A percentile compares a stretch with the other conserved stretches of the same genome.
phyloP scores from a whole-genome alignment of 352 stramenopile species.

The Phytopythium ostracodes region DNA sequence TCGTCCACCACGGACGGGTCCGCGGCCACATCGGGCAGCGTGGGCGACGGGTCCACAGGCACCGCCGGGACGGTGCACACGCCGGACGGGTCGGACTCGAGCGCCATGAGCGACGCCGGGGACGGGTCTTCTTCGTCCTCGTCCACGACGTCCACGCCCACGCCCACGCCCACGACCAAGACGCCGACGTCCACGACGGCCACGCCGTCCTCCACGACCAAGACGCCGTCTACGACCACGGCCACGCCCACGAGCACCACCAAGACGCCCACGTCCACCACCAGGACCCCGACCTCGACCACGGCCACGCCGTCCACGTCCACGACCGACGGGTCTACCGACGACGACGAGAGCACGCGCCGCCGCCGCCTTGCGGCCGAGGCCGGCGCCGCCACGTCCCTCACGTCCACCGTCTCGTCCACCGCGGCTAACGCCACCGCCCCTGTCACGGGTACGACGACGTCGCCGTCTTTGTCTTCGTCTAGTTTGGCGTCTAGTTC shows the following conservation, averaged over 20 bases:
- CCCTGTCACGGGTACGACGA: neutral
- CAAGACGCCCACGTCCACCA: conserved; percentile 15
- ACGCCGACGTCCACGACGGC: conserved; percentile 22
- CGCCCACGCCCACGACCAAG: conserved; percentile 12
- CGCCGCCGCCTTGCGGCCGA: conserved; percentile 17
- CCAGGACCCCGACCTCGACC: conserved; percentile 6
- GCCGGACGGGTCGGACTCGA: conserved; percentile 1
- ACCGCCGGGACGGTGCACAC: conserved; percentile 2
- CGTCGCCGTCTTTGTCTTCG: no score
- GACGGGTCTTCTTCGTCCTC: conserved; percentile 6
- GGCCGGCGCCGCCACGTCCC: conserved; percentile 10
- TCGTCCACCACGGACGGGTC: conserved; percentile 8
- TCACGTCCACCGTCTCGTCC: conserved; percentile 6
- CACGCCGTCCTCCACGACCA: conserved; percentile 19
- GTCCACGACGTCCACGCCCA: conserved; percentile 4
- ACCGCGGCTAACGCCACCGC: neutral
- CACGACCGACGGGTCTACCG: conserved; percentile 5
- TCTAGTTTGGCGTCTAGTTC: neutral
- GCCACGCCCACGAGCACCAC: conserved; percentile 12
- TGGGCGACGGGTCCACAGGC: conserved; percentile 5
- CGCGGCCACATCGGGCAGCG: neutral
- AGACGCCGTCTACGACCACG: conserved; percentile 13
- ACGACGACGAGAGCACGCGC: neutral
- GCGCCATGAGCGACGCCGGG: neutral
- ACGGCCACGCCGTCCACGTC: conserved; percentile 15